Base-by-base conservation (phyloP, 176 grass and related monocot species). In the Bromus sterilis region DNA sequence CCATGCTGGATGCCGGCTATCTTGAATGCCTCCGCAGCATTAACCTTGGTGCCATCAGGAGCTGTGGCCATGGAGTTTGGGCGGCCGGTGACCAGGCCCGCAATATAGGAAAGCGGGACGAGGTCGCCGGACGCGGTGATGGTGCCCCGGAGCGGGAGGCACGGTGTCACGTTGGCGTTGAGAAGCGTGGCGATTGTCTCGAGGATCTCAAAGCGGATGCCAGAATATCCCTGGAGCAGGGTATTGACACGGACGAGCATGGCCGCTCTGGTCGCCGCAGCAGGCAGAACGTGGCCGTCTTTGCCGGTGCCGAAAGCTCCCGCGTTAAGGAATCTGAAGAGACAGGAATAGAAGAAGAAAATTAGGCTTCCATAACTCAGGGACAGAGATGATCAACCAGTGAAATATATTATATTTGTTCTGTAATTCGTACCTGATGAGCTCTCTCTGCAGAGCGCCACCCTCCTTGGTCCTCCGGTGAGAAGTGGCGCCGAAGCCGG, bases 241-340 rank as follows among this genome's bases (percentile, higher is more conserved):
- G 90, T 97, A 39, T 97, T 97, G 86, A 97, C 91, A 24, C 93
- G 90, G n/a, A 96, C 93, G 6, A 96, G 85, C 93, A 96, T 96
- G 3, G 90, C 93, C 2, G 90, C 93, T 40, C 93, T 72, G 30
- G 90, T 87, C 2, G 91, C 78, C 0, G 86, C 10, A 4, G 86
- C 51, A 33, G 94, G 88, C 62, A 97, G 86, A 13, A 85, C 86
- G 84, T 92, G 89, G 4, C 83, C 90, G n/a, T 93, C 86, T 36
- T 7, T 30, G 56, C 88, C 80, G 37, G 81, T 87, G 18, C 94
- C 94, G 44, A 97, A 93, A 15, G 90, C 88, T 3, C 93, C 93
- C 16, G 73, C 73, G 31, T 77, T 77, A 28, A 77, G 74, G 23
- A 77, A 77, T 18, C 71, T 74, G 16, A 49, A 53, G 1, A 37